Conservation (phyloP, 2,329 filamentous ascomycete species). For the Byssoonygena ceratinophila region DNA sequence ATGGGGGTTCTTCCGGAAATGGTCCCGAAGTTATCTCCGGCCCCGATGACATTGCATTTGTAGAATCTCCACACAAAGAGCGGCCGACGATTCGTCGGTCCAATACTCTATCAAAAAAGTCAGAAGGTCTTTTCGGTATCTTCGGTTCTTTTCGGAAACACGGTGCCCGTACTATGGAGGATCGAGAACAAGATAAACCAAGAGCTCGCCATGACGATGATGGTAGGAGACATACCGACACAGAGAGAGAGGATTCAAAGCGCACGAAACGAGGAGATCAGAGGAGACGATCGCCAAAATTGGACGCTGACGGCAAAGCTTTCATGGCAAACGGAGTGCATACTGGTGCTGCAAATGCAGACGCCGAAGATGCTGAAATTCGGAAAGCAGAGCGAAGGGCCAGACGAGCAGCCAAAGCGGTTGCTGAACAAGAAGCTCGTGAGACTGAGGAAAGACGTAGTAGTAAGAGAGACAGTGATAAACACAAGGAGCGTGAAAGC, state of each 20-base stretch:
- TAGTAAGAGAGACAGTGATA: slow-evolving; percentile 42
- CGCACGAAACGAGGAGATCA: slow-evolving; percentile 29
- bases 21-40: slow-evolving; percentile 37
- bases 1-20: slow-evolving; percentile 39
- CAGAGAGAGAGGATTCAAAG: slow-evolving; percentile 29
- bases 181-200: slow-evolving; percentile 30
- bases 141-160: slow-evolving; percentile 43
- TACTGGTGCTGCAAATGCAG: slow-evolving; percentile 28
- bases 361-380: slow-evolving; percentile 48
- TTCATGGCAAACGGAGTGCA: slow-evolving; percentile 25
- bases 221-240: slow-evolving; percentile 25
- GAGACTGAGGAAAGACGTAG: slow-evolving; percentile 35
- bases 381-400: slow-evolving; percentile 53
- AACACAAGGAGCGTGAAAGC: slow-evolving; percentile 33
- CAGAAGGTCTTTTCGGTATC: slow-evolving; percentile 50
- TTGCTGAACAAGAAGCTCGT: slow-evolving; percentile 26
- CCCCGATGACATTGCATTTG: slow-evolving; percentile 43
- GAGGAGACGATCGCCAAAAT: slow-evolving; percentile 31
- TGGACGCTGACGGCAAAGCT: slow-evolving; percentile 43
- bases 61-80: slow-evolving; percentile 40
- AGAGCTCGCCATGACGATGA: slow-evolving; percentile 31
- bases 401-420: slow-evolving; percentile 36
- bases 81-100: slow-evolving; percentile 49
- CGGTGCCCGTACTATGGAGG: slow-evolving; percentile 22
- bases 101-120: slow-evolving; percentile 51